Conservation (phyloP, 2,329 filamentous ascomycete genomes). For the Mollisiaceae sp. region DNA sequence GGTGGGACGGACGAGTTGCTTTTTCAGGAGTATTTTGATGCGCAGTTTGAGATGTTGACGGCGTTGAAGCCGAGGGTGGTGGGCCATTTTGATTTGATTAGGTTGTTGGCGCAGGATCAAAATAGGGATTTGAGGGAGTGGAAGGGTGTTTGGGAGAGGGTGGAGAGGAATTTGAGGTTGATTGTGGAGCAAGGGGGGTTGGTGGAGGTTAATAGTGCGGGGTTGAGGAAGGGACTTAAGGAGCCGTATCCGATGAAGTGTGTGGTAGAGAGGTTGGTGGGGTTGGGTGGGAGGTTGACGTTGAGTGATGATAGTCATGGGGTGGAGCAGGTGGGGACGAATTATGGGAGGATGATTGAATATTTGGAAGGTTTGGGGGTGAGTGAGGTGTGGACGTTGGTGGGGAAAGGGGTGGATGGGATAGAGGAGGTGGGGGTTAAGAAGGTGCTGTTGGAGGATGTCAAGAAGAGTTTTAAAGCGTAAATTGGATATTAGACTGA, state of each 20-base stretch:
- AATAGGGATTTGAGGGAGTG: conserved; percentile 59
- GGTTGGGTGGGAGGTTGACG: conserved; percentile 79
- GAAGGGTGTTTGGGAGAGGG: conserved; percentile 68
- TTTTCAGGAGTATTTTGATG: conserved; percentile 85
- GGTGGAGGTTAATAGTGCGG: conserved; percentile 88
- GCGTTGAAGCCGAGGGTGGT: conserved; percentile 77
- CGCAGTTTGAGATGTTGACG: conserved; percentile 80
- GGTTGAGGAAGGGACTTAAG: conserved; percentile 83
- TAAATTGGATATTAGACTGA: conserved; percentile 10
- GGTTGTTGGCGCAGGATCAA: conserved; percentile 76
- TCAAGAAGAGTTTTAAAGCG: conserved; percentile 34
- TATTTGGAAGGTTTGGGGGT: conserved; percentile 74
- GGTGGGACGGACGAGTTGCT: conserved; percentile 73
- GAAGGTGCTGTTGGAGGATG: conserved; percentile 28
- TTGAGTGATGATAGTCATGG: conserved; percentile 96
- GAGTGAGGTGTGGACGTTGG: conserved; percentile 54
- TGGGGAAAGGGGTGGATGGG: conserved; percentile 17
- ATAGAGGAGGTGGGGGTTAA: conserved; percentile 18
- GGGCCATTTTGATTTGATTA: conserved; percentile 92
- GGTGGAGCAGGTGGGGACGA: conserved; percentile 83
- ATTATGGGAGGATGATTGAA: conserved; percentile 73
- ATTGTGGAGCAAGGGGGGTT: conserved; percentile 77
- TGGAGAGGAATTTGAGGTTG: conserved; percentile 75
- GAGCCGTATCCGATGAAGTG: conserved; percentile 86
- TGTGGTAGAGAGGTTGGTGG: conserved; percentile 79